Conservation (phyloP, 192 early-diverging fungal genomes). For the Backusella mclennaniae region DNA sequence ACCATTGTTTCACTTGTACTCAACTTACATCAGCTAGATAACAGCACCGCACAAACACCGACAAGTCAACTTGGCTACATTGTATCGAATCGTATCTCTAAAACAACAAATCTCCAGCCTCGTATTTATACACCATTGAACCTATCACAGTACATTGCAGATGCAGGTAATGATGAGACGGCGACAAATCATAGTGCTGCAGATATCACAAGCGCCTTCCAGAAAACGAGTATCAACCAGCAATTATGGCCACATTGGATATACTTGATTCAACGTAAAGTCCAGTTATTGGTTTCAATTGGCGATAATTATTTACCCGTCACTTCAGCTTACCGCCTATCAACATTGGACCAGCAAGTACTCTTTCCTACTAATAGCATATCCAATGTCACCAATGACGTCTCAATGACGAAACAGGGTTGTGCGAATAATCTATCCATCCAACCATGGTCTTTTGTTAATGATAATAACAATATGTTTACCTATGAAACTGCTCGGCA, state of each 20-base stretch:
- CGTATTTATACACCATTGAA: slow-evolving; percentile 27
- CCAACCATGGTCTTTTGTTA: not conserved
- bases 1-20: not conserved
- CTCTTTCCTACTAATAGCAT: not conserved
- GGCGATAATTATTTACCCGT: slow-evolving; percentile 6
- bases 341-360: not conserved
- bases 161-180: not conserved
- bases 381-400: not conserved
- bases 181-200: not conserved
- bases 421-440: not conserved
- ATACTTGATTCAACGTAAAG: slow-evolving; percentile 7
- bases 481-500: not conserved
- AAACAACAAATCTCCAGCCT: not conserved
- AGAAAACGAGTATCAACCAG: not conserved
- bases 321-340: slow-evolving; percentile 2
- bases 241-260: slow-evolving; percentile 21
- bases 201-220: not conserved
- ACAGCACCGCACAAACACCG: not conserved
- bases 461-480: not conserved
- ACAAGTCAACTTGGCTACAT: not conserved
- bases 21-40: not conserved
- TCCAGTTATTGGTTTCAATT: slow-evolving; percentile 24
- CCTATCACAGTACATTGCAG: not conserved
- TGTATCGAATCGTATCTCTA: not conserved
- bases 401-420: not conserved